phyloP scores from a whole-genome alignment of 1,284 basidiomycete genomes.

The Apiotrichum brassicae region DNA sequence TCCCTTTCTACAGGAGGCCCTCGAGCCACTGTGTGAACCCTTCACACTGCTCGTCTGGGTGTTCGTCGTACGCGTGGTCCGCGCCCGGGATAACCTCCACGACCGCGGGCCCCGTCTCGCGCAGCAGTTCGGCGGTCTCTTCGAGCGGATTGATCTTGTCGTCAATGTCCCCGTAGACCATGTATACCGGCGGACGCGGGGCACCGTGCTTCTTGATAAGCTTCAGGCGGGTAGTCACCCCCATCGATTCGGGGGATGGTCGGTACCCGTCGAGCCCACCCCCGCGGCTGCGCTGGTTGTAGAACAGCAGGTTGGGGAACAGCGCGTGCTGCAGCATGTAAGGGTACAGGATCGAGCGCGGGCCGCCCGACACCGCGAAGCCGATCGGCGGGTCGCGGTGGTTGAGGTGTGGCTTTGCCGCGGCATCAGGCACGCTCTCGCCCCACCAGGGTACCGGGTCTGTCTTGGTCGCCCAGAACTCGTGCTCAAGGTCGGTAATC shows the following conservation, averaged over 20 bases:
- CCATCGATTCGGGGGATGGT: slow-evolving; percentile 29
- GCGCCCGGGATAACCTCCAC: slow-evolving; percentile 30
- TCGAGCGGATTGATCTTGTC: slow-evolving; percentile 40
- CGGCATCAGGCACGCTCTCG: slow-evolving; percentile 30
- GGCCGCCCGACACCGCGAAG: slow-evolving; percentile 35
- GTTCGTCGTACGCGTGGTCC: slow-evolving; percentile 41
- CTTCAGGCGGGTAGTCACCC: slow-evolving; percentile 30
- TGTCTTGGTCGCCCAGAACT: slow-evolving; percentile 43
- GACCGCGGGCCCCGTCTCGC: slow-evolving; percentile 10
- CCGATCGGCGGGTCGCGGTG: slow-evolving; percentile 34
- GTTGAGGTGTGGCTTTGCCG: slow-evolving; percentile 38
- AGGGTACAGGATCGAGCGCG: slow-evolving; percentile 39
- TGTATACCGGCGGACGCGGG: slow-evolving; percentile 24
- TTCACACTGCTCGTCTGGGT: slow-evolving; percentile 31
- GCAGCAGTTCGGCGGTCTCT: slow-evolving; percentile 26
- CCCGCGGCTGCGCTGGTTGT: slow-evolving; percentile 34
- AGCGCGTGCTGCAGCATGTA: slow-evolving; percentile 45
- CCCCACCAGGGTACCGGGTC: slow-evolving; percentile 41
- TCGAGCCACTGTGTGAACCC: slow-evolving; percentile 37
- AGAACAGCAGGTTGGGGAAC: slow-evolving; percentile 40
- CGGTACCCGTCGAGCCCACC: slow-evolving; percentile 33
- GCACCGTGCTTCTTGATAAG: slow-evolving; percentile 7
- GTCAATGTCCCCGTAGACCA: slow-evolving; percentile 34
- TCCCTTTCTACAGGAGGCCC: background rate
- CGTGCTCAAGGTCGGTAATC: slow-evolving; percentile 41